Evolutionary conservation across 2,329 filamentous ascomycete genomes (phyloP).

Genomic region (Didymella exigua): DNA sequence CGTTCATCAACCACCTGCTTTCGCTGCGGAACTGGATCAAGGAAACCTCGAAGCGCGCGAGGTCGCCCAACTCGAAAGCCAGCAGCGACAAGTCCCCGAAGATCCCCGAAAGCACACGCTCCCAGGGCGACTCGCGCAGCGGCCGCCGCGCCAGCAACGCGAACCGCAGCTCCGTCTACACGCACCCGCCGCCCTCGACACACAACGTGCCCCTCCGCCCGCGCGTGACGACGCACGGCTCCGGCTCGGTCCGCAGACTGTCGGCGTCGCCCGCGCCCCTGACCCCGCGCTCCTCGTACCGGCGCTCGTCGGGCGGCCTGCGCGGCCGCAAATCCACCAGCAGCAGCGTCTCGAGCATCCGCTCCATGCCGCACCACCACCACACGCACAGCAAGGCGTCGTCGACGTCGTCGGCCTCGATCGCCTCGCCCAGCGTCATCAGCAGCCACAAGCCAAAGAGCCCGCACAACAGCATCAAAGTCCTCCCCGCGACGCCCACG

Average conservation of each 20-base stretch:
- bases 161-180: constrained; percentile 43
- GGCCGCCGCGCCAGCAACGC: constrained; percentile 44
- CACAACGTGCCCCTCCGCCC: constrained; percentile 44
- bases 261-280: constrained; percentile 86
- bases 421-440: constrained; percentile 56
- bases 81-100: constrained; percentile 45
- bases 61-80: constrained; percentile 44
- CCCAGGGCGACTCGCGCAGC: constrained; percentile 13
- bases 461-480: constrained; percentile 89
- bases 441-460: constrained; percentile 65
- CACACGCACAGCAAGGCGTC: constrained; percentile 92
- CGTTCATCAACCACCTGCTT: constrained; percentile 69
- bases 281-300: constrained; percentile 84
- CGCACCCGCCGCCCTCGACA: constrained; percentile 38
- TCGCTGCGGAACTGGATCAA: constrained; percentile 76
- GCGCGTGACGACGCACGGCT: constrained; percentile 52
- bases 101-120: constrained; percentile 23
- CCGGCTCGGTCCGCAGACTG: constrained; percentile 59
- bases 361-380: constrained; percentile 77
- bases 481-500: constrained; percentile 89
- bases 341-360: constrained; percentile 89
- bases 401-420: constrained; percentile 81
- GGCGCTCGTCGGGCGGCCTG: constrained; percentile 80
- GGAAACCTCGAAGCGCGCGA: constrained; percentile 57
- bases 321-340: constrained; percentile 94